A percentile compares a stretch with the other conserved stretches of the same genome.
Evolutionary conservation across 208 protist genomes (phyloP).

Genomic region (Crithidia fasciculata): DNA sequence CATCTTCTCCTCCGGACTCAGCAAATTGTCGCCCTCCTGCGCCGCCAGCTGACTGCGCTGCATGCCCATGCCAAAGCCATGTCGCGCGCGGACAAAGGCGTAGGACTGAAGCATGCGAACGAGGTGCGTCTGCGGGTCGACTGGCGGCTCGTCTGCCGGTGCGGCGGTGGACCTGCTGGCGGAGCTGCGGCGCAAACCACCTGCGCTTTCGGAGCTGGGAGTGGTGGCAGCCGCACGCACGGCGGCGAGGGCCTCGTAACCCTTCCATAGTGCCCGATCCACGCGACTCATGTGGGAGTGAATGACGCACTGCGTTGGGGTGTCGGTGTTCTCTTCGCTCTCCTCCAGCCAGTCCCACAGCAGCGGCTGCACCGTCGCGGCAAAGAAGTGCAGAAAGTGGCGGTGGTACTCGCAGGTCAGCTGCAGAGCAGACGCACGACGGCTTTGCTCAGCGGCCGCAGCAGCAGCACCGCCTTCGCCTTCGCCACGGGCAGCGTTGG

Average conservation of each 20-base stretch:
- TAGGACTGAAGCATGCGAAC: conserved; percentile 48
- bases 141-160: background rate
- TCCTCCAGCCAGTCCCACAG: conserved; percentile 63
- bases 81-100: conserved; percentile 75
- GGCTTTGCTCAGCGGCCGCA: conserved; percentile 1
- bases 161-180: background rate
- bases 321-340: conserved; percentile 65
- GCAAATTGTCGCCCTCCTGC: conserved; percentile 59
- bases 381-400: conserved; percentile 41
- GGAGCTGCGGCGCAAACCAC: background rate
- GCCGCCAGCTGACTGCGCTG: conserved; percentile 76
- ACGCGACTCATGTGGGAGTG: conserved; percentile 63
- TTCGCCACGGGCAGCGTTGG: too few species aligned
- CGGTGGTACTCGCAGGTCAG: conserved; percentile 33
- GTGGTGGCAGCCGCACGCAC: background rate
- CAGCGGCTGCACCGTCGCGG: conserved; percentile 39
- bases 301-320: conserved; percentile 74
- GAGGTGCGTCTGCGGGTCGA: conserved; percentile 22
- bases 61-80: conserved; percentile 88
- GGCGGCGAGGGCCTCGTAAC: conserved; percentile 3
- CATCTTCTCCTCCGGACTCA: conserved; percentile 74
- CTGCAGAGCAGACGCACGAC: conserved; percentile 3
- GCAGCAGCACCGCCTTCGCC: background rate
- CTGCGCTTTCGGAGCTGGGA: background rate
- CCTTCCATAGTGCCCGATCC: conserved; percentile 56